Base-by-base conservation (phyloP, 352 stramenopile genomes). In the Phytophthora ramorum region DNA sequence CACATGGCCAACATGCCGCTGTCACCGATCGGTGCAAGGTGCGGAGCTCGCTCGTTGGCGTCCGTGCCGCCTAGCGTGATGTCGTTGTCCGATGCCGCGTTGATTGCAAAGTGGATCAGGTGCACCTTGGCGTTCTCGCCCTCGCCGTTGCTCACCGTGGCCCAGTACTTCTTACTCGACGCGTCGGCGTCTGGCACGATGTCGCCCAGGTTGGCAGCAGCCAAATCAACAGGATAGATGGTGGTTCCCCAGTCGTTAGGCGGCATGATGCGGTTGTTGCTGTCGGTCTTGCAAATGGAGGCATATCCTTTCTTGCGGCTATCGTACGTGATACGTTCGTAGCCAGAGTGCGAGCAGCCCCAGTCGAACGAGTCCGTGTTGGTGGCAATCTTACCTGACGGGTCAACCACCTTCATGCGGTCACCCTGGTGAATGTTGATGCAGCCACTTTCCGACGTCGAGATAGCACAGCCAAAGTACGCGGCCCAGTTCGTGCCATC, bases 391-490 rank as follows among this genome's bases (percentile, higher is more conserved):
- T 67, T 55, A 13, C 75, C 80, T 0, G 73, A 69, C 7, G 77
- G 61, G 16, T 70, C 62, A n/a, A 89, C 80, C 9, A 89, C 76
- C 56, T 89, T 76, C 80, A 89, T 89, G 51, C 80, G 80, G 50
- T 89, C 80, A 7, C 80, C 80, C 56, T 89, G 80, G 66, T 89
- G 80, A 63, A 89, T 85, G 65, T 89, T 89, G 66, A 87, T 89
- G 71, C 80, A 89, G 13, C 77, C 76, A 12, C 67, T 58, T 38
- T 89, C 63, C 0, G 78, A 85, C 32, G 72, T 83, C 12, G 80
- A 89, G 69, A 89, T 78, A 7, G 80, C 78, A 5, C 66, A 66
- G 22, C 80, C 80, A 37, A 87, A 89, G 74, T 87, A 89, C 35
- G 80, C 73, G 16, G 78, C 80, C 80, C 80, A 89, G 73, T 87